phyloP scores from a whole-genome alignment of 805 yeast species.

The Hanseniaspora nectarophila region DNA sequence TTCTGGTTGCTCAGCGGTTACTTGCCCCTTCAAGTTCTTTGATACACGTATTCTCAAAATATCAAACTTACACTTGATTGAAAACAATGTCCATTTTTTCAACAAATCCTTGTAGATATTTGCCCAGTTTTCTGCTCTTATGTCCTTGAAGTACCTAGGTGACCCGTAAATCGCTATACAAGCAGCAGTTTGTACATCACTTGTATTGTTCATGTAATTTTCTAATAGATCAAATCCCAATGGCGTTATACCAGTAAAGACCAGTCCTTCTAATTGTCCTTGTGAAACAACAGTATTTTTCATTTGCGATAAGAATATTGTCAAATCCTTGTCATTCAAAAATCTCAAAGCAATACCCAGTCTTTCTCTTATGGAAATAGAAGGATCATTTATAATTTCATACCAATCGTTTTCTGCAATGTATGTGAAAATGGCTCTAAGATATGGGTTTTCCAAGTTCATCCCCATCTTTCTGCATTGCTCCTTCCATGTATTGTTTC shows the following conservation, averaged over 20 bases:
- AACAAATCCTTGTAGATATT: slow-evolving; percentile 53
- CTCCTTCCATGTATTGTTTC: slow-evolving; percentile 74
- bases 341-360: slow-evolving; percentile 84
- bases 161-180: slow-evolving; percentile 67
- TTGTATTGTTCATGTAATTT: slow-evolving; percentile 73
- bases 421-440: slow-evolving; percentile 84
- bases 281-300: slow-evolving; percentile 56
- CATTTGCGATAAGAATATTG: slow-evolving; percentile 55
- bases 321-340: slow-evolving; percentile 65
- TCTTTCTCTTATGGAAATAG: slow-evolving; percentile 77
- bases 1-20: slow-evolving; percentile 42
- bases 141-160: slow-evolving; percentile 70
- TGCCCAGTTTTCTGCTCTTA: slow-evolving; percentile 67
- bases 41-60: slow-evolving; percentile 61
- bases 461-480: slow-evolving; percentile 80
- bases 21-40: slow-evolving; percentile 36
- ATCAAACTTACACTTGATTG: slow-evolving; percentile 74
- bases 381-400: slow-evolving; percentile 83
- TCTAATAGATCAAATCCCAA: slow-evolving; percentile 70
- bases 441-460: slow-evolving; percentile 80
- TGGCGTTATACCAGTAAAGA: slow-evolving; percentile 85
- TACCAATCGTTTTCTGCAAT: slow-evolving; percentile 93
- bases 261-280: slow-evolving; percentile 86
- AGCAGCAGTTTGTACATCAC: slow-evolving; percentile 87
- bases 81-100: slow-evolving; percentile 70